Evolutionary conservation across 2,329 filamentous ascomycete genomes (phyloP), one percentile per base, ranked within the genome.

Genomic region (Aspergillus terreus): DNA sequence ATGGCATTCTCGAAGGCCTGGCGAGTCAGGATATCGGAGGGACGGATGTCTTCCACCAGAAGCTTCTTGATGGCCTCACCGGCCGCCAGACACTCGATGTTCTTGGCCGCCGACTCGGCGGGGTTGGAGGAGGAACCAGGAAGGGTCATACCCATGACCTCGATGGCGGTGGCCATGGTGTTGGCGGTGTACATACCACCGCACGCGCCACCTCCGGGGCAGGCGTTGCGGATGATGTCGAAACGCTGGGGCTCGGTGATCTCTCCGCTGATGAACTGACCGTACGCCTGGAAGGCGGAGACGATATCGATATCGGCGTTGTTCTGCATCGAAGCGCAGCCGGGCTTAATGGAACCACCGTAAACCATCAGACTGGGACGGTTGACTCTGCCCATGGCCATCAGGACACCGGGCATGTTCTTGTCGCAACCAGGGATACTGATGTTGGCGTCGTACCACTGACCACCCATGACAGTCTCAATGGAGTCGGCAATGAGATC

Each of bases 401-500:
- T 94, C 63, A 91, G 76, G 11, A 94, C 89, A 72, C 89, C 89
- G 1, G 91, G 91, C 94, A 99, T 97, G 77, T 99, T 99, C 84
- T 99, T 99, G 82, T 99, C 94, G 75, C 94, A 99, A 45, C 94
- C 94, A 12, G 94, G 94, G 64, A 99, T 88, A 48, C 90, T 95
- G 69, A 99, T 88, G 74, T 97, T 97, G 62, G 85, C 92, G 72
- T 99, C 94, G 70, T 99, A 97, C 91, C 92, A 97, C 76, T 99
- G 94, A 14, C 91, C 94, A 61, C 91, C 87, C 92, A 97, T 99
- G 64, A 99, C 94, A 4, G 94, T 97, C 81, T 99, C 94, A 66
- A 99, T 95, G 56, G 89, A 95, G 76, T 99, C 94, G 65, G 94
- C 94, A 64, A 99, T 99, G 65, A 99, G 83, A 73, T 99, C 94